Base-by-base conservation (phyloP, 164 flowering plant genomes). In the Santalum album region DNA sequence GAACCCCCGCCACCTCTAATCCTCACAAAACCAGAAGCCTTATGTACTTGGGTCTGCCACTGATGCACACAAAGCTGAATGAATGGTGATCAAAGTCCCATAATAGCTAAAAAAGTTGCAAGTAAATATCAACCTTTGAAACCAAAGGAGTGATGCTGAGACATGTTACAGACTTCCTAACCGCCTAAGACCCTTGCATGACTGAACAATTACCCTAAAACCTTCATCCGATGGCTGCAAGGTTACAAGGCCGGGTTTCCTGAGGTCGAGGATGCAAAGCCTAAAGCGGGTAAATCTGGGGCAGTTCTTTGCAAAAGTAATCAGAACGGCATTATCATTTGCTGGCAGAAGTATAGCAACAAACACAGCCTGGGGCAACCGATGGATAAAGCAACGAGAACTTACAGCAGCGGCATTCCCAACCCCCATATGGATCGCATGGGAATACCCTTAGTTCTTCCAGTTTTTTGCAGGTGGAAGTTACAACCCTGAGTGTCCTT, bases 241-340 rank as follows among this genome's bases (percentile, higher is more conserved):
- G 18, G 95, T 91, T 22, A 69, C 60, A n/a, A 72, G 73, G 59
- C 86, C 97, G 0, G 91, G 84, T 62, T 70, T 78, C 50, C 21
- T 68, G 0, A 86, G 82, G 44, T 84, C 77, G 17, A 89, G 82
- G 57, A 75, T 90, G 75, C 85, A 75, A 22, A 90, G 51, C 54
- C 95, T 66, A 62, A 90, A 90, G 20, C 90, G 75, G 29, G 66
- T 78, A 26, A 90, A 86, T 42, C 78, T 77, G 0, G 97, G 84
- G 68, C 88, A 79, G 62, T 79, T 78, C 62, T 82, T 82, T 21
- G 97, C 90, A 18, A 86, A 79, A 19, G 88, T 75, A 46, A 71
- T 73, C n/a, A 90, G 86, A 29, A 92, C 97, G 24, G 90, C 86
- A 67, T 90, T 15, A 95, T 86, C 95, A 89, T 84, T 60, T 81